Base-by-base conservation (phyloP, 2,329 filamentous ascomycete genomes). In the Fusarium lyarnte region DNA sequence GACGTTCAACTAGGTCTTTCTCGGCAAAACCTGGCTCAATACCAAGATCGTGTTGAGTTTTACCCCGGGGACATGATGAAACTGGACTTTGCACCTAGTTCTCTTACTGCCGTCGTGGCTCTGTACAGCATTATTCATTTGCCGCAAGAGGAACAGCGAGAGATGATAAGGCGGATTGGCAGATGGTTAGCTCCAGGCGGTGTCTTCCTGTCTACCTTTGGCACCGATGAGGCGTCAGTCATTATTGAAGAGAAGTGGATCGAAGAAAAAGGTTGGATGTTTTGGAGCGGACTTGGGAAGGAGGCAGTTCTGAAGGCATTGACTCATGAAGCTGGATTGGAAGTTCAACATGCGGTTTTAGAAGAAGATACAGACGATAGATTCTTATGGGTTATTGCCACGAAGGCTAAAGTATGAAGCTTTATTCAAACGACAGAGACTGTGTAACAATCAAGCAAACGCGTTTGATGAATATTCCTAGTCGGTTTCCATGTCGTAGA, bases 81-180 rank as follows among this genome's bases (percentile, higher is more conserved):
- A 13, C 45, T 74, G 1, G n/a, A 61, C 2, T 70, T 72, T 38
- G 36, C 47, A 4, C 23, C 31, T 6, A 39, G 38, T 10, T 69
- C 64, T 5, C 49, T 71, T 4, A 46, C 38, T 4, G 62, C 65
- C 6, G 49, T 68, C 19, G 45, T 74, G 3, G 72, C 58, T 0
- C 17, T 74, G 3, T 73, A 70, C 29, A 67, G 58, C 25, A 51
- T 73, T 3, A 67, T 72, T 6, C 69, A 74, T 8, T 43, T 74
- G 4, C 41, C 47, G 5, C 46, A 47, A 6, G 58, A 58, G 1
- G 72, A 74, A 13, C 68, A 74, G 23, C 35, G 29, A 3, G 31
- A 58, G 6, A 54, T 74, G 29, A 49, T 74, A 8, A n/a, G 16
- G 0, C 58, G 35, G 2, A 63, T 67, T 1, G 43, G 51, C 0